A percentile compares a stretch with the other conserved stretches of the same genome.
Conservation (phyloP, 2,329 filamentous ascomycete genomes). For the Fusarium secorum region DNA sequence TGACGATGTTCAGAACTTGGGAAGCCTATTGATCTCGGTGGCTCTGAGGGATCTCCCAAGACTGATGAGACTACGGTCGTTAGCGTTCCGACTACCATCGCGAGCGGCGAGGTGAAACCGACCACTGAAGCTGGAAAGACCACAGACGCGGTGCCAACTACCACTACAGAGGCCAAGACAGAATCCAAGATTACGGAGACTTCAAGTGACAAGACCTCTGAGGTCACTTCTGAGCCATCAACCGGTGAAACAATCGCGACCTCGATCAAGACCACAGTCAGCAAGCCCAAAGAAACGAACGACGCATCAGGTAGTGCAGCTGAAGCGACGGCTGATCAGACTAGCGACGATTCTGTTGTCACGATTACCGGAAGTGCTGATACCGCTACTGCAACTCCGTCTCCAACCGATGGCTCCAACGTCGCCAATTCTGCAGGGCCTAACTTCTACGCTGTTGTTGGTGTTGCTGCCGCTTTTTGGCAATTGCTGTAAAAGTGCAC, state of each 20-base stretch:
- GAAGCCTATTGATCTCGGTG: constrained; percentile 14
- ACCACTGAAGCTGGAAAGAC: neutral
- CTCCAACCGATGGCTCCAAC: neutral
- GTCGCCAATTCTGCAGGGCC: neutral
- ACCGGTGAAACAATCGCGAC: neutral
- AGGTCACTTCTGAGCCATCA: neutral
- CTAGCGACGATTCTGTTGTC: neutral
- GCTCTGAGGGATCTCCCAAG: neutral
- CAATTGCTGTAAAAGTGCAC: constrained; percentile 6
- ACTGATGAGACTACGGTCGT: neutral
- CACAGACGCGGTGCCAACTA: neutral
- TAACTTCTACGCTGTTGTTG: neutral
- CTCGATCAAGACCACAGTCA: neutral
- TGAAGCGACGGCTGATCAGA: neutral
- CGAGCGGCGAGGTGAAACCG: neutral
- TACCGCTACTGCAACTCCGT: neutral
- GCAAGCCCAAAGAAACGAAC: neutral
- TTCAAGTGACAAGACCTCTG: neutral
- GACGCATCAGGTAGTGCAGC: neutral
- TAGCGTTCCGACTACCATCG: neutral
- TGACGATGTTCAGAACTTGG: constrained; percentile 14
- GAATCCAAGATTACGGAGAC: neutral
- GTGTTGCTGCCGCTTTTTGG: constrained; percentile 7
- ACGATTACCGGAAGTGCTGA: neutral
- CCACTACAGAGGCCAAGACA: neutral